These are phyloP conservation scores for Coemansia asiatica DNA, from an alignment of 192 early-diverging fungal genomes.

Conservation along the genomic window DNA sequence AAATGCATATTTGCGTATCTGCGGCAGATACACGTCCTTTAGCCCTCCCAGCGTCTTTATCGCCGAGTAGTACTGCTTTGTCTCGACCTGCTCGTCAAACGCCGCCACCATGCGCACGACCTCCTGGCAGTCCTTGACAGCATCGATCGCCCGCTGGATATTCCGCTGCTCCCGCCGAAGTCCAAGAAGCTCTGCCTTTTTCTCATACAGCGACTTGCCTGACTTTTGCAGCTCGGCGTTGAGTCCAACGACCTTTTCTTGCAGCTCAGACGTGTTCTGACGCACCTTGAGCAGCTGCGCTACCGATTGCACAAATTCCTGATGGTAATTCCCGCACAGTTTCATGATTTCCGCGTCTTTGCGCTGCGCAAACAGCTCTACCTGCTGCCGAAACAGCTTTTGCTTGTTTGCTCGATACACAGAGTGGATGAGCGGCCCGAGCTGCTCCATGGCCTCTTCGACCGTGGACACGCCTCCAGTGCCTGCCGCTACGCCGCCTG, in stretches of 20 bases:
- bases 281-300: conserved; percentile 95
- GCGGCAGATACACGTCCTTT: conserved; percentile 71
- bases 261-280: conserved; percentile 79
- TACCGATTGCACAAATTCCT: conserved; percentile 79
- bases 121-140: conserved; percentile 76
- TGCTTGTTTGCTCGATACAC: conserved; percentile 85
- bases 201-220: conserved; percentile 77
- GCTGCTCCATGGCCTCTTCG: conserved; percentile 74
- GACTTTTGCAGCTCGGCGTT: conserved; percentile 82
- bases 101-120: conserved; percentile 87
- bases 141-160: conserved; percentile 80
- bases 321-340: conserved; percentile 94
- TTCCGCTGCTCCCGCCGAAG: conserved; percentile 79
- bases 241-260: conserved; percentile 80
- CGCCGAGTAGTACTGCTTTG: conserved; percentile 87
- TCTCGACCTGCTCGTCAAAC: conserved; percentile 75
- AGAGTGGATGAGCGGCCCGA: conserved; percentile 84
- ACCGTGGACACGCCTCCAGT: conserved; percentile 42
- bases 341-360: conserved; percentile 97
- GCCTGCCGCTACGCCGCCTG: conserved; percentile 20
- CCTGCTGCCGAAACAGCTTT: conserved; percentile 82
- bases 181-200: conserved; percentile 72
- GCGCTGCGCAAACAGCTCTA: conserved; percentile 74
- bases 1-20: conserved; percentile 79
- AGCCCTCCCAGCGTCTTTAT: conserved; percentile 87